Conservation (phyloP, 768 basidiomycete species). For the Phaeolepiota aurea region DNA sequence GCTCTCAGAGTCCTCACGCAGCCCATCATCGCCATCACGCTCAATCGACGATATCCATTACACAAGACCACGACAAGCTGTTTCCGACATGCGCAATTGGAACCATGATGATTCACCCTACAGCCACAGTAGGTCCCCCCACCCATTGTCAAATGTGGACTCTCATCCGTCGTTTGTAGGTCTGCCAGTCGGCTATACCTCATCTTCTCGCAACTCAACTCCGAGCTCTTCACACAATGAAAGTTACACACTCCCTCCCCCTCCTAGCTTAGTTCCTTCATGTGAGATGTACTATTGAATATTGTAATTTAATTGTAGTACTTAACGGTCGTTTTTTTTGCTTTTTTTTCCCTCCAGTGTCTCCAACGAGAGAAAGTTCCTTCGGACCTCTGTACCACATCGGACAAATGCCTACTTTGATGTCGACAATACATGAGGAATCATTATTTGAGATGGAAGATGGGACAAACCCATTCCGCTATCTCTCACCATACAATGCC, state of each 20-base stretch:
- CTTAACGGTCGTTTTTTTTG: conserved; percentile 37
- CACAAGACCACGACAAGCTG: no score
- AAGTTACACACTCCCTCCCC: conserved; percentile 5
- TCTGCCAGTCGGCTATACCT: not conserved
- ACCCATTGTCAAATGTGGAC: not conserved
- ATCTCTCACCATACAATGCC: not conserved
- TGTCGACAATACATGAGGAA: not conserved
- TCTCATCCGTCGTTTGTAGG: not conserved
- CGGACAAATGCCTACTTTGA: not conserved
- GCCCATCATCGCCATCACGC: conserved; percentile 21
- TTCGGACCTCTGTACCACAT: not conserved
- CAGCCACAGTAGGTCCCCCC: not conserved
- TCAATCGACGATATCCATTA: no score
- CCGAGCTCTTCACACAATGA: not conserved
- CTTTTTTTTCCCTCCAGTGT: conserved; percentile 22
- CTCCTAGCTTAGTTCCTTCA: conserved; percentile 55
- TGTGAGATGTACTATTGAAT: conserved; percentile 78
- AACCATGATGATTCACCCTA: not conserved
- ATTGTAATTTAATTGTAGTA: conserved; percentile 57
- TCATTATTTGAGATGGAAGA: not conserved
- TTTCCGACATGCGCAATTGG: not conserved
- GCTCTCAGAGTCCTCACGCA: conserved; percentile 25
- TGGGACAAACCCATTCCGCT: not conserved
- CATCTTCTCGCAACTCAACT: not conserved
- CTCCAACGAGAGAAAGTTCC: conserved; percentile 2